Base-by-base conservation (phyloP, 331 rosid genomes). In the Malus hybrid region DNA sequence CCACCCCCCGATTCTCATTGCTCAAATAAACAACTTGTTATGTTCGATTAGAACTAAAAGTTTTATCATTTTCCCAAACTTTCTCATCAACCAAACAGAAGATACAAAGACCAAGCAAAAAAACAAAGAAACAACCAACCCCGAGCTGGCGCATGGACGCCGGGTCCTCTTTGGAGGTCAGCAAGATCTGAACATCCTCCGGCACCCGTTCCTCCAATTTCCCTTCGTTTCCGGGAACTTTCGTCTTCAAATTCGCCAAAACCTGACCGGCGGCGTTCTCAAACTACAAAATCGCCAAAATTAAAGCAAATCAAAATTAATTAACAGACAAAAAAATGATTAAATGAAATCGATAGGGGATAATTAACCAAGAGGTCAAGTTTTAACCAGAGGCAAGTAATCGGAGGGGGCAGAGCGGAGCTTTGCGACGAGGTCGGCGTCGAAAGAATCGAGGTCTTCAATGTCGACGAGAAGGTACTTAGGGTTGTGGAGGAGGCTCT, bases 201-300 rank as follows among this genome's bases (percentile, higher is more conserved):
- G 96, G 80, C 69, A 82, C 84, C 13, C 91, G 91, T 20, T 95
- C 99, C 83, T 92, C 99, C 96, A 95, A 79, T 13, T 65, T 88
- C 13, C 99, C 99, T 8, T 93, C 87, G 61, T 92, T 96, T 32
- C 97, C 96, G 0, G 90, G 86, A 57, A 92, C 97, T 59, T 92
- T 95, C 44, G 97, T 88, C 86, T 89, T 92, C 80, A 92, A 74
- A 86, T 83, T 84, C 65, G 85, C 92, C 85, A 88, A 80, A 78
- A 95, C 99, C 84, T 92, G 97, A 2, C 91, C 97, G 14, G 99
- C 99, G 10, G 99, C 99, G 63, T 88, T 89, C 87, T 95, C 99
- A 28, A 95, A 89, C 98, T 94, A 67, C 76, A 70, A 77, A 67
- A 27, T 5, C 70, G 8, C n/a, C 57, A 29, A 7, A 15, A 42